Conservation (phyloP, 2,329 filamentous ascomycete species). For the Pyrenochaeta sp. region DNA sequence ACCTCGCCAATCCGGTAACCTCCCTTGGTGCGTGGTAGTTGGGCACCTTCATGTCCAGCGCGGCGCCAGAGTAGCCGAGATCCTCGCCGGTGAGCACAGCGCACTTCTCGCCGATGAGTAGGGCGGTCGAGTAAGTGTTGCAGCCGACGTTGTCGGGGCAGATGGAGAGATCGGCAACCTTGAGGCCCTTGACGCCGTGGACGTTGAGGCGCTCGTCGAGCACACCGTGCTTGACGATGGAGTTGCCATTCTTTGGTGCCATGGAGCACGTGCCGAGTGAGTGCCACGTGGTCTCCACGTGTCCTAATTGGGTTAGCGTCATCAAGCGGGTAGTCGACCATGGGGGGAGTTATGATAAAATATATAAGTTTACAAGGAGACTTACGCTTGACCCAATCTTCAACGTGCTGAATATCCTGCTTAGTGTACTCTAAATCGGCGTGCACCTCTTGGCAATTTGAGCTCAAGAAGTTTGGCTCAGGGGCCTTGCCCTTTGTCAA, state of each 20-base stretch:
- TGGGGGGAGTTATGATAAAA: neutral
- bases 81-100: constrained; percentile 76
- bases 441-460: constrained; percentile 65
- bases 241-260: constrained; percentile 78
- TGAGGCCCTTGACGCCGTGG: constrained; percentile 78
- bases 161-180: constrained; percentile 79
- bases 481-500: constrained; percentile 64
- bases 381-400: constrained; percentile 66
- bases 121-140: constrained; percentile 71
- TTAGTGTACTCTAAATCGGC: constrained; percentile 16
- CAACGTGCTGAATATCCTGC: constrained; percentile 70
- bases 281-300: constrained; percentile 82
- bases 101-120: constrained; percentile 79
- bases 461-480: constrained; percentile 65
- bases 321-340: neutral
- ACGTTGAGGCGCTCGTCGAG: constrained; percentile 81
- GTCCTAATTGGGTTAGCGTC: constrained; percentile 44
- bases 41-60: constrained; percentile 78
- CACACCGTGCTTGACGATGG: constrained; percentile 81
- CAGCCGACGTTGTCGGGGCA: constrained; percentile 78
- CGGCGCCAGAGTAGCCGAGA: constrained; percentile 75
- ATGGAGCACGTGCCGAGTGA: constrained; percentile 75
- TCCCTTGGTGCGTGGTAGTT: constrained; percentile 59
- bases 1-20: constrained; percentile 51
- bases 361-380: neutral